A percentile compares a stretch with the other conserved stretches of the same genome.
phyloP scores from a whole-genome alignment of 2,329 filamentous ascomycete species.

The Colletotrichum sp. region DNA sequence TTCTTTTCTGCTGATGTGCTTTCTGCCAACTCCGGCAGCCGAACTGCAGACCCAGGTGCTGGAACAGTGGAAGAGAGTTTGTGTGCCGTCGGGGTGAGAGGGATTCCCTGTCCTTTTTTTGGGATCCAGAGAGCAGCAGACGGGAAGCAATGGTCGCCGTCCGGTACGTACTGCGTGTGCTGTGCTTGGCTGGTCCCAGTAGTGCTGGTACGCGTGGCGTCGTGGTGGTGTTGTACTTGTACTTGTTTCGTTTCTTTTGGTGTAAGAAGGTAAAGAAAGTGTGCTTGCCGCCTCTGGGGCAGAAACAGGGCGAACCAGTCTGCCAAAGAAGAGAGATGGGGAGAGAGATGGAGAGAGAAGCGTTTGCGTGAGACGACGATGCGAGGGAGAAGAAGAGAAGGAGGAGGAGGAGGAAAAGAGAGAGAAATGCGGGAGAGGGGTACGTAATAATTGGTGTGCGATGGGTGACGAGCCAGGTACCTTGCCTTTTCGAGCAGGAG shows the following conservation, averaged over 20 bases:
- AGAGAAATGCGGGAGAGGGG: neutral
- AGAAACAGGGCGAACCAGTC: slow-evolving; percentile 5
- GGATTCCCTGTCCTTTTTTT: neutral
- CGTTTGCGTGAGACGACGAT: neutral
- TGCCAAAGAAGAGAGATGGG: neutral
- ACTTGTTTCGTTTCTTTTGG: neutral
- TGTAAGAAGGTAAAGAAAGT: neutral
- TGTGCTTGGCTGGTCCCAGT: neutral
- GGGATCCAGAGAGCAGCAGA: neutral
- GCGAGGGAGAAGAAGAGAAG: neutral
- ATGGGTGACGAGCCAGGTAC: neutral
- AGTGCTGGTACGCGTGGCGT: neutral
- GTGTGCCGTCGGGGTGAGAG: neutral
- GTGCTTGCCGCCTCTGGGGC: slow-evolving; percentile 10
- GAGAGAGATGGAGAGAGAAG: neutral
- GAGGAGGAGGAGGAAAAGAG: neutral
- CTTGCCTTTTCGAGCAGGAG: neutral
- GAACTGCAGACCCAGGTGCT: neutral
- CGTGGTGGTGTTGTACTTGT: neutral
- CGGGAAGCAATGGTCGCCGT: neutral
- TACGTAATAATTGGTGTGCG: slow-evolving; percentile 4
- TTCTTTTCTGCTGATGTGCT: neutral
- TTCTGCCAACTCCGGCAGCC: neutral
- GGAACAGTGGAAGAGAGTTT: neutral
- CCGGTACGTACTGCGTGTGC: neutral